Conservation (phyloP, 140 eudicot genomes). For the Stevia rebaudiana region DNA sequence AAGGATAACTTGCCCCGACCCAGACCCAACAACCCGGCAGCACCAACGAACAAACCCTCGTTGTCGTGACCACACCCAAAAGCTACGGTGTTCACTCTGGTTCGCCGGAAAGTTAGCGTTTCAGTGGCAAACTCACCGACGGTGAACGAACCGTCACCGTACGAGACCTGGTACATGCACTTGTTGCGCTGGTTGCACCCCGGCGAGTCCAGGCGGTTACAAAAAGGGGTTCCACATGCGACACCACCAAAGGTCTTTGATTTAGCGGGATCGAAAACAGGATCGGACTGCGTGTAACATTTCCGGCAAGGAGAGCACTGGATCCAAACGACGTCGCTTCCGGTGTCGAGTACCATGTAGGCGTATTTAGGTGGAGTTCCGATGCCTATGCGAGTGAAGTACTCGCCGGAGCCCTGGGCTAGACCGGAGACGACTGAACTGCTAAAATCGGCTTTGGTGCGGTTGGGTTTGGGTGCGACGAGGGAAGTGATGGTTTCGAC, state of each 20-base stretch:
- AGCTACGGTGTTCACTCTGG: constrained; percentile 50
- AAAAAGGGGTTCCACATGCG: too few relatives aligned
- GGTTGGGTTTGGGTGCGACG: neutral
- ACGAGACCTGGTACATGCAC: constrained; percentile 67
- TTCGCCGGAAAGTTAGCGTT: constrained; percentile 51
- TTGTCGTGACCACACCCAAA: constrained; percentile 67
- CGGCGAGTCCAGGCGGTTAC: too few relatives aligned
- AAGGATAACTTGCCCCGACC: constrained; percentile 56
- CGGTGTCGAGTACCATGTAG: constrained; percentile 62
- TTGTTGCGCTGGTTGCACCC: constrained; percentile 38
- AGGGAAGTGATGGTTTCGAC: too few relatives aligned
- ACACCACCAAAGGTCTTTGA: too few relatives aligned
- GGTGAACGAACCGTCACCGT: constrained; percentile 82
- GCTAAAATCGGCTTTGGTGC: constrained; percentile 31
- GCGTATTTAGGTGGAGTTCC: constrained; percentile 48
- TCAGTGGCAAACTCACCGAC: constrained; percentile 64
- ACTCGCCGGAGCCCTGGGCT: constrained; percentile 10
- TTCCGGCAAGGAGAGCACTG: constrained; percentile 71
- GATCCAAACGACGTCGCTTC: constrained; percentile 75
- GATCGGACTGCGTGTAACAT: constrained; percentile 70
- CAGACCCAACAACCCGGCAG: constrained; percentile 57
- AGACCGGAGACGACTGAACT: constrained; percentile 57
- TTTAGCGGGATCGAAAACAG: constrained; percentile 48
- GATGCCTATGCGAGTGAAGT: constrained; percentile 58
- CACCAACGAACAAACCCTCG: constrained; percentile 20